Evolutionary conservation across 169 alveolate species (phyloP).

Genomic region (Cryptosporidium sp.): DNA sequence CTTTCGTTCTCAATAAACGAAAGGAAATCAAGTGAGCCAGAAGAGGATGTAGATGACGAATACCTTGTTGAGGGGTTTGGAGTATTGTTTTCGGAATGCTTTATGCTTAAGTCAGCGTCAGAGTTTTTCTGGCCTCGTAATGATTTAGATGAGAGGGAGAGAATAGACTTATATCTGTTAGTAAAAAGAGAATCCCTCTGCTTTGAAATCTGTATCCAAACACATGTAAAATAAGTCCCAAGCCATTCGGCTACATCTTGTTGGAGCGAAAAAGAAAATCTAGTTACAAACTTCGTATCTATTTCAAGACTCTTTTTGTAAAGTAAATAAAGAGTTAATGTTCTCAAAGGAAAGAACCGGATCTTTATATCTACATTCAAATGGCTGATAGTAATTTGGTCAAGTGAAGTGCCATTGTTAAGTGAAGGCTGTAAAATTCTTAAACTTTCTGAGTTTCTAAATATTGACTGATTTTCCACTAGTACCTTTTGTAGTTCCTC

Average conservation of each 20-base stretch:
- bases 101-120: not conserved
- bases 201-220: constrained; percentile 68
- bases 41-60: constrained; percentile 36
- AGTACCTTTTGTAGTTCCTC: constrained; percentile 20
- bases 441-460: constrained; percentile 17
- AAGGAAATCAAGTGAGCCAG: constrained; percentile 44
- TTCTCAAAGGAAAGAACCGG: constrained; percentile 64
- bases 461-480: not conserved
- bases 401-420: constrained; percentile 3
- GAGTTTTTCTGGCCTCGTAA: constrained; percentile 2
- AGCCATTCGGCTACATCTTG: constrained; percentile 75
- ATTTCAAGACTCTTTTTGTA: constrained; percentile 26
- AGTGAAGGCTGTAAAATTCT: constrained; percentile 41
- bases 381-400: constrained; percentile 48
- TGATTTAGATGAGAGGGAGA: constrained; percentile 42
- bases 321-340: constrained; percentile 31
- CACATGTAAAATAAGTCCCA: constrained; percentile 63
- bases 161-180: not conserved
- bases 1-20: constrained; percentile 20
- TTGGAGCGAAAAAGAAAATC: constrained; percentile 64
- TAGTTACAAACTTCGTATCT: constrained; percentile 50
- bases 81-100: constrained; percentile 8
- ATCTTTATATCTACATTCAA: constrained; percentile 47
- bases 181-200: constrained; percentile 47
- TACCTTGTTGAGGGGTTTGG: constrained; percentile 55